Evolutionary conservation across 352 stramenopile species (phyloP).

Genomic region (Globisporangium radiosum): DNA sequence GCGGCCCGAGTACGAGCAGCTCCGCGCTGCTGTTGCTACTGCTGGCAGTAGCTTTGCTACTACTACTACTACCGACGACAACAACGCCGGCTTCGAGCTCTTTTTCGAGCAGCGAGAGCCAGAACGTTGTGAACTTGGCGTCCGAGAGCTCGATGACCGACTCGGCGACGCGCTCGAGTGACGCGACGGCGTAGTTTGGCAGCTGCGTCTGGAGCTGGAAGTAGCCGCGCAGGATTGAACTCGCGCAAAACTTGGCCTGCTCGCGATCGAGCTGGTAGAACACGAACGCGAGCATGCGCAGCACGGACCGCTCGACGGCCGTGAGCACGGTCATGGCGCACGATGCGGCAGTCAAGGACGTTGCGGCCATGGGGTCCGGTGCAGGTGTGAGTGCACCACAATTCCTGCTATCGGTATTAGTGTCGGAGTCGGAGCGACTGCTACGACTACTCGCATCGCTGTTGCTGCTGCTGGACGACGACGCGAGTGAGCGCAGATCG

Average conservation of each 20-base stretch:
- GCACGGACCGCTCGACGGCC: conserved; percentile 47
- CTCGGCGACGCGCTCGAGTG: conserved; percentile 39
- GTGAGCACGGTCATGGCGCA: conserved; percentile 42
- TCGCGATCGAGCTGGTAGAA: conserved; percentile 53
- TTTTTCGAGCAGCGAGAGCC: conserved; percentile 52
- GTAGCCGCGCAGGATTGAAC: conserved; percentile 57
- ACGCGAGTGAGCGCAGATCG: neutral
- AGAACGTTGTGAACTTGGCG: conserved; percentile 57
- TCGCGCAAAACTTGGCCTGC: conserved; percentile 52
- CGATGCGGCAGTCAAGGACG: conserved; percentile 8
- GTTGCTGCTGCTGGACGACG: neutral
- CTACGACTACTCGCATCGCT: neutral
- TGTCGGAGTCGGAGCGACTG: neutral
- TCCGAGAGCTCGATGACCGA: conserved; percentile 61
- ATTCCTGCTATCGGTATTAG: neutral
- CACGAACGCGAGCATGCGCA: conserved; percentile 61
- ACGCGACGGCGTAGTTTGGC: conserved; percentile 36
- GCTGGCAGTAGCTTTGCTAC: conserved; percentile 1
- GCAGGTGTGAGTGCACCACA: neutral
- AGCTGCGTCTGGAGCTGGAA: conserved; percentile 52
- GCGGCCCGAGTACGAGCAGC: neutral
- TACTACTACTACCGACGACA: too few relatives aligned
- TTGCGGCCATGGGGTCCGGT: neutral
- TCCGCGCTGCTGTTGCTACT: neutral
- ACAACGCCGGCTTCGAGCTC: conserved; percentile 26